phyloP scores from a whole-genome alignment of 2,329 filamentous ascomycete genomes.

The Cladosporium sp. region DNA sequence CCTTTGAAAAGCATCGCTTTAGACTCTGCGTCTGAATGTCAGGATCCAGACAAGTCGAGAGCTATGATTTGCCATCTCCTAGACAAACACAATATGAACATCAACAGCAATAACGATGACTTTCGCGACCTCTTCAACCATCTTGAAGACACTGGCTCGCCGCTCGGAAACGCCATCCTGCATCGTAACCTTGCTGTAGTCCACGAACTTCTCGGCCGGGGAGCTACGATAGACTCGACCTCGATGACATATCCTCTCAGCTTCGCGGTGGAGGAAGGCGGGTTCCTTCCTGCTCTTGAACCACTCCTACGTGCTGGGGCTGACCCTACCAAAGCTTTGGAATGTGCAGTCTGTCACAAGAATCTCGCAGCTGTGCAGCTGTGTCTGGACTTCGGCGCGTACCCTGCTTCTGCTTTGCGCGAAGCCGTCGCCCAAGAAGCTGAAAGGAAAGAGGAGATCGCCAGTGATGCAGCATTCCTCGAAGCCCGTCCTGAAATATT shows the following conservation, averaged over 20 bases:
- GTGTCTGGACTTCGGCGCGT: slow-evolving; percentile 8
- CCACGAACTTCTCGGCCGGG: slow-evolving; percentile 13
- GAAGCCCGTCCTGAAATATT: background rate
- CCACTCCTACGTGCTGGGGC: slow-evolving; percentile 14
- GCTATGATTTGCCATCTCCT: slow-evolving; percentile 15
- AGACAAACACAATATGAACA: slow-evolving; percentile 15
- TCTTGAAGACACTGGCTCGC: slow-evolving; percentile 10
- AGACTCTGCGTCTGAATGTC: slow-evolving; percentile 12
- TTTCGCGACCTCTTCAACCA: slow-evolving; percentile 9
- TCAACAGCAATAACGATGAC: slow-evolving; percentile 13
- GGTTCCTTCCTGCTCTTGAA: slow-evolving; percentile 10
- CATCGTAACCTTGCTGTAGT: slow-evolving; percentile 13
- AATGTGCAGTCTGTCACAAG: background rate
- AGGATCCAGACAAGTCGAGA: slow-evolving; percentile 3
- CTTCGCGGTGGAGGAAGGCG: background rate
- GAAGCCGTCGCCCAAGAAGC: background rate
- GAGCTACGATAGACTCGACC: background rate
- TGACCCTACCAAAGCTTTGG: slow-evolving; percentile 3
- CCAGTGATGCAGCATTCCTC: background rate
- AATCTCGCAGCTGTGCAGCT: slow-evolving; percentile 9
- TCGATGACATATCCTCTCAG: background rate
- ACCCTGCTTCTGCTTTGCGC: background rate
- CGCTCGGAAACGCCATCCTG: slow-evolving; percentile 13
- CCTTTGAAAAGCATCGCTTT: slow-evolving; percentile 8
- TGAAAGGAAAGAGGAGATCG: background rate